A percentile compares a stretch with the other conserved stretches of the same genome.
Conservation (phyloP, 129 eudicot species). For the Tagetes patula region DNA sequence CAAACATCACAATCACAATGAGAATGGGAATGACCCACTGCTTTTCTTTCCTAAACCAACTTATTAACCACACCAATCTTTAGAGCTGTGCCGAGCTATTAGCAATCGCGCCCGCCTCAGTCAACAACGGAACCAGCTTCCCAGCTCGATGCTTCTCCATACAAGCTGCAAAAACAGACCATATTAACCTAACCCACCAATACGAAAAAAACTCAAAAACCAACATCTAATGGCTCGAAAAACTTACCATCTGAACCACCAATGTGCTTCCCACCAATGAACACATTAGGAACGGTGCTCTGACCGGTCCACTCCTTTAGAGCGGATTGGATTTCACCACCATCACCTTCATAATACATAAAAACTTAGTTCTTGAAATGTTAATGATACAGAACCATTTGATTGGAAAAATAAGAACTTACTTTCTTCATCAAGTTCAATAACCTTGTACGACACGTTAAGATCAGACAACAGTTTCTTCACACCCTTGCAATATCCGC, state of each 20-base stretch:
- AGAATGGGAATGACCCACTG: neutral
- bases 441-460: conserved; percentile 58
- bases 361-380: conserved; percentile 10
- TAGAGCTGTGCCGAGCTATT: conserved; percentile 49
- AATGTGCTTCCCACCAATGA: conserved; percentile 79
- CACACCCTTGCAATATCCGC: conserved; percentile 68
- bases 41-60: conserved; percentile 13
- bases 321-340: conserved; percentile 68
- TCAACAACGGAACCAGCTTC: conserved; percentile 70
- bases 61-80: conserved; percentile 4
- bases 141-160: conserved; percentile 61
- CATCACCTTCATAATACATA: conserved; percentile 54
- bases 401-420: conserved; percentile 25
- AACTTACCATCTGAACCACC: conserved; percentile 80
- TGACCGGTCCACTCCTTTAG: conserved; percentile 82
- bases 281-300: conserved; percentile 89
- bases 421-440: conserved; percentile 85
- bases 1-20: neutral
- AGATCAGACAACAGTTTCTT: conserved; percentile 69
- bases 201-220: neutral
- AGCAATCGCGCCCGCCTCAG: conserved; percentile 68
- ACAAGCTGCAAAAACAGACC: conserved; percentile 45
- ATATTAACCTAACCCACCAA: neutral
- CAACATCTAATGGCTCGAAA: neutral
- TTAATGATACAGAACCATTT: neutral